Evolutionary conservation across 805 yeast species (phyloP).

Genomic region (Saccharomycopsis schoenii): DNA sequence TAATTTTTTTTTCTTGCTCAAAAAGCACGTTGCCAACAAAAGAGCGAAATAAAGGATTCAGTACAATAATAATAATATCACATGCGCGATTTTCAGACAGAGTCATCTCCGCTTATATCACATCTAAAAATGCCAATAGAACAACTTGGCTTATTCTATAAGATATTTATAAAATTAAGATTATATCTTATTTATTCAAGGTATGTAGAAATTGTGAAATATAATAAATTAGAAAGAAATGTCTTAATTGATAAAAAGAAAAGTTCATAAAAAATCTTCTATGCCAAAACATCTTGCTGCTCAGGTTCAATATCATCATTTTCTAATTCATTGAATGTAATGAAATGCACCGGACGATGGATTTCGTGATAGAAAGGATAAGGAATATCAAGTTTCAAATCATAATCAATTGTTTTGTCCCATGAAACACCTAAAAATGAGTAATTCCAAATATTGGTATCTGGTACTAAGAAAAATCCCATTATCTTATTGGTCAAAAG

Average conservation of each 20-base stretch:
- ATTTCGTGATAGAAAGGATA: constrained; percentile 71
- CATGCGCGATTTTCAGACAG: background rate
- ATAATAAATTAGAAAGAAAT: background rate
- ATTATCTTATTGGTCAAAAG: constrained; percentile 62
- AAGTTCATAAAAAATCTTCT: constrained; percentile 6
- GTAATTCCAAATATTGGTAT: constrained; percentile 80
- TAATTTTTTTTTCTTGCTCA: background rate
- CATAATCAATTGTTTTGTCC: constrained; percentile 50
- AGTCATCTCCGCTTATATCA: background rate
- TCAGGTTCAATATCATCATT: constrained; percentile 52
- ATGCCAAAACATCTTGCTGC: constrained; percentile 54
- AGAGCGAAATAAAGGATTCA: background rate
- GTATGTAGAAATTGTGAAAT: background rate
- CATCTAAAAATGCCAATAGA: background rate
- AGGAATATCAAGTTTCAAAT: constrained; percentile 69
- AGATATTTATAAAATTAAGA: too few species aligned
- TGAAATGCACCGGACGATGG: constrained; percentile 85
- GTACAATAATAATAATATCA: background rate
- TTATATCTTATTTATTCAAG: too few species aligned
- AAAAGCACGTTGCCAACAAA: background rate
- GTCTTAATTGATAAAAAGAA: background rate
- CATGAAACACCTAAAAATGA: constrained; percentile 82
- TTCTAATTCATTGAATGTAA: constrained; percentile 59
- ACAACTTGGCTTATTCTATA: background rate
- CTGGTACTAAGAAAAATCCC: constrained; percentile 85